Evolutionary conservation across 169 alveolate species (phyloP).

Genomic region (Cryptosporidium canis): DNA sequence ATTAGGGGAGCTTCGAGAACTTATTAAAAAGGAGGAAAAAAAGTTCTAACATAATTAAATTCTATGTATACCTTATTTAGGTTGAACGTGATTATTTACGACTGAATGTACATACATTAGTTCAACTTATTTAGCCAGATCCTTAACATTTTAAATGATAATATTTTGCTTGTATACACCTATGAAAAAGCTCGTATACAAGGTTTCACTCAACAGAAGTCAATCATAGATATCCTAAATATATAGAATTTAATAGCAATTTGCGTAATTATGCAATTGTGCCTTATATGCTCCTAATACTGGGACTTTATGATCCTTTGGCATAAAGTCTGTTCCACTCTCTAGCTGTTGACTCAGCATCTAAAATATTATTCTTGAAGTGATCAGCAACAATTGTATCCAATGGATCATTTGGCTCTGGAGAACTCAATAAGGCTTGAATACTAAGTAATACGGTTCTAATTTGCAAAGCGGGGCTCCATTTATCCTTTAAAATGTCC

Average conservation of each 20-base stretch:
- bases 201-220: neutral
- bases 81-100: neutral
- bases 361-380: constrained; percentile 91
- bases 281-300: neutral
- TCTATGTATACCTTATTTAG: neutral
- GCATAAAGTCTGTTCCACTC: constrained; percentile 92
- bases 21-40: constrained; percentile 74
- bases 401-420: constrained; percentile 98
- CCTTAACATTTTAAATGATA: neutral
- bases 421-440: constrained; percentile 96
- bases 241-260: neutral
- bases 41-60: neutral
- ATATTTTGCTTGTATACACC: neutral
- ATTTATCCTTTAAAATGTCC: constrained; percentile 97
- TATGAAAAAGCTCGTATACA: neutral
- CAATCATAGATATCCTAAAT: neutral
- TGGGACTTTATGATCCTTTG: constrained; percentile 6
- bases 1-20: constrained; percentile 82
- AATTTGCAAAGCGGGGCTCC: constrained; percentile 99
- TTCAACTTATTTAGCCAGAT: neutral
- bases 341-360: constrained; percentile 90
- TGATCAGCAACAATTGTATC: constrained; percentile 95
- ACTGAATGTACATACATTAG: neutral
- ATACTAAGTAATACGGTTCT: constrained; percentile 96
- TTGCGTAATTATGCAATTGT: neutral